Conservation (phyloP, 2,329 filamentous ascomycete genomes). For the Berkeleyomyces rouxiae region DNA sequence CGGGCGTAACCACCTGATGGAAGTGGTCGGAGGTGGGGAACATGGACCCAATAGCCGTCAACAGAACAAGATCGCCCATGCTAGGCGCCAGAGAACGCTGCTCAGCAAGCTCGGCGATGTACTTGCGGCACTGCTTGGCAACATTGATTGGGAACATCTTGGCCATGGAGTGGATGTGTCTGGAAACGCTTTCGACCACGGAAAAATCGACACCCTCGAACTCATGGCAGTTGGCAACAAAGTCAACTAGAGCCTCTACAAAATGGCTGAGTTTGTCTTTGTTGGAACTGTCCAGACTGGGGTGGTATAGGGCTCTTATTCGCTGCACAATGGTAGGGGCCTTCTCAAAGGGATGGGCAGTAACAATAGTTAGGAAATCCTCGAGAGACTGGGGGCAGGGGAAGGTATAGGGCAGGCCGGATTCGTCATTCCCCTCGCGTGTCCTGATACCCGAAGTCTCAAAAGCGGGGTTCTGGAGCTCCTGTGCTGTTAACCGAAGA, state of each 20-base stretch:
- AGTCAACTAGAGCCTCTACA: conserved; percentile 47
- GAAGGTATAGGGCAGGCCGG: conserved; percentile 65
- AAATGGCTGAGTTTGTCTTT: conserved; percentile 65
- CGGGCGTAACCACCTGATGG: conserved; percentile 83
- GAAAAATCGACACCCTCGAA: conserved; percentile 36
- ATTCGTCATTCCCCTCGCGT: conserved; percentile 28
- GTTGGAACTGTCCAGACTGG: conserved; percentile 69
- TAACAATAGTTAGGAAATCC: conserved; percentile 53
- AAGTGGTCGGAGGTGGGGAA: conserved; percentile 97
- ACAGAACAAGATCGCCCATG: conserved; percentile 57
- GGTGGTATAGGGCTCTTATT: conserved; percentile 82
- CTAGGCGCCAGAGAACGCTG: conserved; percentile 30
- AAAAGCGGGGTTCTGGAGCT: conserved; percentile 37
- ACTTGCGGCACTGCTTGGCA: conserved; percentile 58
- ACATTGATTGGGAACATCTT: conserved; percentile 71
- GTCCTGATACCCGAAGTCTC: conserved; percentile 27
- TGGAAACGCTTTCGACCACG: conserved; percentile 61
- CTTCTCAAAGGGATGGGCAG: conserved; percentile 44
- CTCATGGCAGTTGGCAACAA: conserved; percentile 31
- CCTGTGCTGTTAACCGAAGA: conserved; percentile 39
- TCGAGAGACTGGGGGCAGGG: conserved; percentile 64
- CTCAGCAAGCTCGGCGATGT: conserved; percentile 41
- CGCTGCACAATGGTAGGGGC: conserved; percentile 69
- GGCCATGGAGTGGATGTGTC: conserved; percentile 83
- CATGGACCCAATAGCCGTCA: conserved; percentile 68